phyloP scores from a whole-genome alignment of 2,329 filamentous ascomycete genomes.

The Diaporthe velutina region DNA sequence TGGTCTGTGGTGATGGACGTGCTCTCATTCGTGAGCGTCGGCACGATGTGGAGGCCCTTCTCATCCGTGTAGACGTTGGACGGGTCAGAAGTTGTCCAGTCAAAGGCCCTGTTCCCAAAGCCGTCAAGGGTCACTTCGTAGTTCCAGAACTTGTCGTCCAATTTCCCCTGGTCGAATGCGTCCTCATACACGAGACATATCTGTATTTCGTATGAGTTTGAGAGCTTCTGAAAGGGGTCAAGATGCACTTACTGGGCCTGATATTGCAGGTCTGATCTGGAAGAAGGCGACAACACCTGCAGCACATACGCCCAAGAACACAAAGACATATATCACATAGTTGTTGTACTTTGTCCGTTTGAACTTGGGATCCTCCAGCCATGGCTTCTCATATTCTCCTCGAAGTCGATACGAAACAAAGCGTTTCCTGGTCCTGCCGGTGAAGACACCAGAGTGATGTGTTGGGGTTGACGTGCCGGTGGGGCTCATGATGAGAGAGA shows the following conservation, averaged over 20 bases:
- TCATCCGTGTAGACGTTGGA: constrained; percentile 62
- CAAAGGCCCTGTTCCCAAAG: constrained; percentile 63
- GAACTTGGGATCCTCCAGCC: constrained; percentile 51
- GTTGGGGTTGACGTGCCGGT: constrained; percentile 32
- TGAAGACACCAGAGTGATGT: constrained; percentile 31
- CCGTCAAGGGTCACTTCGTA: constrained; percentile 49
- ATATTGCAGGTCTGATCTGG: constrained; percentile 45
- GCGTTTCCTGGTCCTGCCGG: constrained; percentile 36
- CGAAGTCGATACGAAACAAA: constrained; percentile 53
- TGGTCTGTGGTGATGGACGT: constrained; percentile 54
- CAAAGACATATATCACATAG: constrained; percentile 49
- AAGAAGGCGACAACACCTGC: constrained; percentile 51
- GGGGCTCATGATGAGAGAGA: constrained; percentile 25
- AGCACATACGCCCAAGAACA: constrained; percentile 50
- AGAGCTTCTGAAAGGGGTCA: neutral
- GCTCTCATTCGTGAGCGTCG: constrained; percentile 60
- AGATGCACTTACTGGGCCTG: constrained; percentile 36
- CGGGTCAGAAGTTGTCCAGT: constrained; percentile 65
- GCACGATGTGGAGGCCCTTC: constrained; percentile 67
- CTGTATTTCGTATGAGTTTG: too few species aligned
- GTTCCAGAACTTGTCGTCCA: constrained; percentile 38
- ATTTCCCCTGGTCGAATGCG: constrained; percentile 52
- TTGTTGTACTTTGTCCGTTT: constrained; percentile 52
- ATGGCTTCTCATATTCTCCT: constrained; percentile 54
- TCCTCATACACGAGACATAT: constrained; percentile 64